Evolutionary conservation across 441 rosid genomes (phyloP), one percentile per base, ranked within the genome.

Genomic region (Gossypium trilobum): DNA sequence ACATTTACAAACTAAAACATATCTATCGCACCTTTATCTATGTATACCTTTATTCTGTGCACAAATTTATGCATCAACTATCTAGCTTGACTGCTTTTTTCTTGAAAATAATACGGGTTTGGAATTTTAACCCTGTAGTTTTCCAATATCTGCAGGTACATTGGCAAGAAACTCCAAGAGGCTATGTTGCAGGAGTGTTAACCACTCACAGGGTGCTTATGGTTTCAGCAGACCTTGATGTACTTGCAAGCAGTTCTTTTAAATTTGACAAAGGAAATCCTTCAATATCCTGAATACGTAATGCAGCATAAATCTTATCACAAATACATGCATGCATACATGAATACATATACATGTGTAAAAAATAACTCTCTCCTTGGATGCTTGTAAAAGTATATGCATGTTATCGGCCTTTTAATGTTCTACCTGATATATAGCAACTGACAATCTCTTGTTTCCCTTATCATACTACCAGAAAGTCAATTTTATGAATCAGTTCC

Each of bases 241-340:
- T 91, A 82, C 80, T 95, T 76, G 97, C 95, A 51, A 83, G 94
- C 89, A 91, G 87, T 84, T 86, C 90, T 51, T 75, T 86, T 19
- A 95, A 91, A 82, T 88, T 88, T 81, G 99, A 95, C 83, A 93
- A 85, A 84, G 98, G 98, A 81, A 80, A 89, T 79, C 97, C 98
- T 85, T 86, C 99, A 82, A 95, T 95, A 95, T 93, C 99, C 97
- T 91, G 39, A 78, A 51, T 68, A 17, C 2, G 8, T 68, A 50
- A 8, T 51, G 27, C 60, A 29, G 27, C 71, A 65, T 55, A 58
- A 33, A 25, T 62, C 54, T 25, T 61, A 13, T 31, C 7, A 8
- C 19, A 54, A 54, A 11, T 69, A 1, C 42, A 31, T 33, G 17
- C 46, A 31, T 39, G 54, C 61, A 55, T 60, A 11, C 31, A 60